phyloP scores from a whole-genome alignment of 2,329 filamentous ascomycete species.

The Byssochlamys sp. region DNA sequence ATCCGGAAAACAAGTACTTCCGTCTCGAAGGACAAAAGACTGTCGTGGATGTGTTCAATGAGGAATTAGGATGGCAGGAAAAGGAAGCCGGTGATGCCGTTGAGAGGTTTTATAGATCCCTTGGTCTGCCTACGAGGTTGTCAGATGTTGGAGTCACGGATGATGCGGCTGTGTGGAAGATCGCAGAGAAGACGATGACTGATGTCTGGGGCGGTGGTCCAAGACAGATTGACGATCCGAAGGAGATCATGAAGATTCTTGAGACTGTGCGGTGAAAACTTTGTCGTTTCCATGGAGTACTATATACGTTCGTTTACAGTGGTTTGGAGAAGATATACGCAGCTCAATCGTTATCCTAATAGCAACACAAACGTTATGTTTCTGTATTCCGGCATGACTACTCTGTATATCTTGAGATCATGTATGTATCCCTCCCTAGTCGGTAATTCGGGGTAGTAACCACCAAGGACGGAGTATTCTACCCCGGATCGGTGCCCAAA shows the following conservation, averaged over 20 bases:
- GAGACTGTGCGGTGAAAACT: constrained; percentile 15
- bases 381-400: too few relatives aligned
- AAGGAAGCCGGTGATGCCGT: constrained; percentile 17
- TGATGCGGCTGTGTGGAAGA: constrained; percentile 1
- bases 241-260: constrained; percentile 18
- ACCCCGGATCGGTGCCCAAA: neutral
- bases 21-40: neutral
- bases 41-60: constrained; percentile 1
- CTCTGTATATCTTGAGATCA: neutral
- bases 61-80: constrained; percentile 11
- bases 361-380: too few relatives aligned
- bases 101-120: constrained; percentile 9
- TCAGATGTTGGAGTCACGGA: constrained; percentile 2
- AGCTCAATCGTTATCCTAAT: too few relatives aligned
- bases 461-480: neutral
- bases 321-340: too few relatives aligned
- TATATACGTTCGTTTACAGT: neutral
- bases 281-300: neutral
- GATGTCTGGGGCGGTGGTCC: constrained; percentile 11
- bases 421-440: neutral
- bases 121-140: constrained; percentile 5
- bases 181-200: constrained; percentile 1
- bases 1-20: neutral
- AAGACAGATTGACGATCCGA: neutral
- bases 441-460: neutral